Evolutionary conservation across 257 asterid species (phyloP).

Genomic region (Nicotiana knightiana): DNA sequence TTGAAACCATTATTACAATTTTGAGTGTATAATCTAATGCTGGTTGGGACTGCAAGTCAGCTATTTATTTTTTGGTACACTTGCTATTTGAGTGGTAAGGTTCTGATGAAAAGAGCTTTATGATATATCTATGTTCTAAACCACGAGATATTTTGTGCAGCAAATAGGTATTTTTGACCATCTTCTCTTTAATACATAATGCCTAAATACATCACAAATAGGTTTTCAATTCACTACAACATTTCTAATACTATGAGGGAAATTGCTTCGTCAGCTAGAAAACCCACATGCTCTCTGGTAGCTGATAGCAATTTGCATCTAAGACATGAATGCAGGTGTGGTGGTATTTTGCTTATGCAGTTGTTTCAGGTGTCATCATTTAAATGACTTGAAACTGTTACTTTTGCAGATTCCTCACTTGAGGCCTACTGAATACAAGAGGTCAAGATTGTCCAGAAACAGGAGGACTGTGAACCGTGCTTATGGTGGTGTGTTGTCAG

Average conservation of each 20-base stretch:
- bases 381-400: not conserved
- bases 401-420: slow-evolving; percentile 61
- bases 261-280: not conserved
- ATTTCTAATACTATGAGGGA: fast-evolving
- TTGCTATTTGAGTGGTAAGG: not conserved
- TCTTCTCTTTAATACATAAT: not conserved
- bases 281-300: not conserved
- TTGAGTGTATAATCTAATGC: no score
- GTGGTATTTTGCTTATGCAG: not conserved
- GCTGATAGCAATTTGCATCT: not conserved
- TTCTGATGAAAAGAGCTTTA: not conserved
- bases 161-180: not conserved
- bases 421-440: slow-evolving; percentile 76
- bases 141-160: not conserved
- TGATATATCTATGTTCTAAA: not conserved
- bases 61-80: not conserved
- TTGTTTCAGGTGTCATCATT: not conserved
- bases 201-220: not conserved
- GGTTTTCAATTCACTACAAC: not conserved
- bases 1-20: not conserved
- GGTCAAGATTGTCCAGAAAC: slow-evolving; percentile 67
- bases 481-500: slow-evolving; percentile 78
- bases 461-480: slow-evolving; percentile 71
- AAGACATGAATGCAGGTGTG: no score
- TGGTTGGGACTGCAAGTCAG: not conserved